These are phyloP conservation scores for Neonectria punicea DNA, from an alignment of 2,329 filamentous ascomycete species.

Conservation along the genomic window DNA sequence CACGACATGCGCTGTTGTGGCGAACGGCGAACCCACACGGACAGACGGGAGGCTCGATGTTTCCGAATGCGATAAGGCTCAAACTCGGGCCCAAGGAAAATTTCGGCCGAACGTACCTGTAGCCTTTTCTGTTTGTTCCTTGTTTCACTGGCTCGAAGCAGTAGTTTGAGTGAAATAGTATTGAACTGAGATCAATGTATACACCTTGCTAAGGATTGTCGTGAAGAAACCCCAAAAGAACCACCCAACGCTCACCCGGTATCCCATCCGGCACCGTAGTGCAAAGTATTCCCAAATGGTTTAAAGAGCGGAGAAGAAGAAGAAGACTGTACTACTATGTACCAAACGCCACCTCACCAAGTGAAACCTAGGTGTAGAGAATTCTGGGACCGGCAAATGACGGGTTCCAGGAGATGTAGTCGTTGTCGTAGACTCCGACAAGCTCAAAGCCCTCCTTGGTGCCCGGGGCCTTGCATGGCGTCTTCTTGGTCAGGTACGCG, in stretches of 20 bases:
- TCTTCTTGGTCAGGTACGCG: slow-evolving; percentile 29
- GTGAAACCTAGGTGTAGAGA: slow-evolving; percentile 20
- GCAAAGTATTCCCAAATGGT: background rate
- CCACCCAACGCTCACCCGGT: background rate
- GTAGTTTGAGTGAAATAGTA: background rate
- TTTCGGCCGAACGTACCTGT: background rate
- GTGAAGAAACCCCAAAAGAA: background rate
- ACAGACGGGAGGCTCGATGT: background rate
- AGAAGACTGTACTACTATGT: background rate
- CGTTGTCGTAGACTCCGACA: slow-evolving; percentile 33
- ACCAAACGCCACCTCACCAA: background rate
- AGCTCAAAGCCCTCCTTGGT: slow-evolving; percentile 34
- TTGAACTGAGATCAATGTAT: background rate
- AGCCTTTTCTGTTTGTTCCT: background rate
- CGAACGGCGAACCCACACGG: background rate
- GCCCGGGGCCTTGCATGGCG: slow-evolving; percentile 29
- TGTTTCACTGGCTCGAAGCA: background rate
- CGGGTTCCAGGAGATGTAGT: slow-evolving; percentile 30
- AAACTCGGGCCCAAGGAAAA: background rate
- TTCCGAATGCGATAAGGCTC: background rate
- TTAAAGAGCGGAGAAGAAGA: slow-evolving; percentile 9
- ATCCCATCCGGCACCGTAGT: background rate
- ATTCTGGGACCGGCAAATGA: slow-evolving; percentile 27
- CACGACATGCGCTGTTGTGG: background rate
- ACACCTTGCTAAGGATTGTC: background rate